Base-by-base conservation (phyloP, 257 asterid species). In the Mentha longifolia region DNA sequence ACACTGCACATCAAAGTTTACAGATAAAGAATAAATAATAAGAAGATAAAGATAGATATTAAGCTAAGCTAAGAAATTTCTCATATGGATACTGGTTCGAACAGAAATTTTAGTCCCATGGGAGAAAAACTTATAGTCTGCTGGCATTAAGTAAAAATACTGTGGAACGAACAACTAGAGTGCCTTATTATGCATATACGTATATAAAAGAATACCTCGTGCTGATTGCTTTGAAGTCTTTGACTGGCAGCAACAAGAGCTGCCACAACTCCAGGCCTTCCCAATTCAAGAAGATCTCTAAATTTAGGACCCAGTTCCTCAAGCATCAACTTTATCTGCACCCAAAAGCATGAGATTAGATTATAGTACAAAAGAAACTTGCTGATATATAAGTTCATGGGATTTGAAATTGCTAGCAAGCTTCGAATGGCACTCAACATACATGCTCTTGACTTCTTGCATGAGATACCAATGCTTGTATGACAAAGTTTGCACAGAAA, bases 181-280 rank as follows among this genome's bases (percentile, higher is more conserved):
- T 54, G 28, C 33, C 57, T 72, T 77, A 64, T 19, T 19, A 20
- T 63, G 22, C 5, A 4, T 25, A 3, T 22, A 28, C 9, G 14
- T 35, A 16, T 20, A 31, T 19, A 64, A 58, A 22, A 42, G 47
- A 59, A 73, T 51, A 88, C 96, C 97, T 89, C 76, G 12, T 59
- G 82, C 77, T 83, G 97, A 73, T 82, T 79, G 70, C 77, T 79
- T 64, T 88, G 87, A 71, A 88, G 96, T 76, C 87, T 89, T 79
- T 92, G 92, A 75, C 89, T 76, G 70, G 96, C 89, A 72, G 93
- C 97, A 79, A 95, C 70, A 63, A 95, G 75, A 72, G 95, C 91
- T 54, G 97, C 99, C 79, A 92, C 85, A 69, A 95, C 99, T 76
- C 99, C 99, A 80, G 91, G 67, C 79, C 79, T 85, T 57, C 97